Evolutionary conservation across 129 eudicot genomes (phyloP).

Genomic region (Erigeron canadensis): DNA sequence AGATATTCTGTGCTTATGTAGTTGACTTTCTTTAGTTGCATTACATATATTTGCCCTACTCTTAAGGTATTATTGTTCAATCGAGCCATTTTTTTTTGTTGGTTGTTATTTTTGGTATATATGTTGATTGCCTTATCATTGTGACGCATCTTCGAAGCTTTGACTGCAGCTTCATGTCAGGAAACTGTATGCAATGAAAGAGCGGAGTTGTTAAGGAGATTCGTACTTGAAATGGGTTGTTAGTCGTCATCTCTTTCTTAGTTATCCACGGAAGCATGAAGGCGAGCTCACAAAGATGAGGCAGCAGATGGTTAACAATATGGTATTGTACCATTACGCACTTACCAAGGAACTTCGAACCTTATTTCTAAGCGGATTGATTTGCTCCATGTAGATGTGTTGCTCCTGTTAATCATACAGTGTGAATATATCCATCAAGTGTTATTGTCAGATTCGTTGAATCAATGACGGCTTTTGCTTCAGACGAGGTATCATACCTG

Average conservation of each 20-base stretch:
- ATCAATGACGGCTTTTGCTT: too few species aligned
- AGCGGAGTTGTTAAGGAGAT: conserved; percentile 95
- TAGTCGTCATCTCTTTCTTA: conserved; percentile 84
- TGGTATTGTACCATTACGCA: conserved; percentile 83
- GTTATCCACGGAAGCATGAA: conserved; percentile 93
- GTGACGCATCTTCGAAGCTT: conserved; percentile 90
- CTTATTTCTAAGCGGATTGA: conserved; percentile 94
- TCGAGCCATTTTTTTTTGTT: background rate
- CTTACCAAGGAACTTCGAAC: conserved; percentile 82
- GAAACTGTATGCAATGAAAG: conserved; percentile 98
- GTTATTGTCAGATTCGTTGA: too few species aligned
- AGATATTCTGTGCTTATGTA: too few species aligned
- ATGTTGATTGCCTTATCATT: background rate
- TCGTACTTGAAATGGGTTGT: conserved; percentile 98
- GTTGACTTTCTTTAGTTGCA: too few species aligned
- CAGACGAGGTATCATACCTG: too few species aligned
- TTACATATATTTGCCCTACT: too few species aligned
- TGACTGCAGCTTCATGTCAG: conserved; percentile 99
- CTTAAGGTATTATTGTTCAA: conserved; percentile 44
- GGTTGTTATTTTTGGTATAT: background rate
- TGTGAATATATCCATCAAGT: too few species aligned
- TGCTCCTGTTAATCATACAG: too few species aligned
- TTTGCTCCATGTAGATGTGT: conserved; percentile 99
- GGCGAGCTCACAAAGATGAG: conserved; percentile 98
- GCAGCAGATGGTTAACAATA: conserved; percentile 97